Evolutionary conservation across 805 yeast species (phyloP).

Genomic region (Schizosaccharomyces cryophilus): DNA sequence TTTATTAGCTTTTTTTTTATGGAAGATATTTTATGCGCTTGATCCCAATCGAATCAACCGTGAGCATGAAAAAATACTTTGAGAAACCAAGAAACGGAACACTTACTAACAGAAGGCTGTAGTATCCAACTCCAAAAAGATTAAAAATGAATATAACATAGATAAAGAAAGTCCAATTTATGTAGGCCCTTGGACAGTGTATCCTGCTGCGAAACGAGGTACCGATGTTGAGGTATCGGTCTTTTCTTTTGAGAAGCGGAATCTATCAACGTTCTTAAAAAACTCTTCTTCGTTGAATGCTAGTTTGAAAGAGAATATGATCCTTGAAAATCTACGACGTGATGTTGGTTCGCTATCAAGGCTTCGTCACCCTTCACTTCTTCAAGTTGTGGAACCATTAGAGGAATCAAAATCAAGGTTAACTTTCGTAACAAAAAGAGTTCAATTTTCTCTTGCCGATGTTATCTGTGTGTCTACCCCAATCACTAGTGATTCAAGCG

Average conservation of each 20-base stretch:
- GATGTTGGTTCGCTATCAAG: constrained; percentile 55
- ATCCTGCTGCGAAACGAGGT: constrained; percentile 53
- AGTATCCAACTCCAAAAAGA: neutral
- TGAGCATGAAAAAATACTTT: too few relatives aligned
- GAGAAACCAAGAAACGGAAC: too few relatives aligned
- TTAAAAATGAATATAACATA: neutral
- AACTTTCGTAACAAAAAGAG: constrained; percentile 64
- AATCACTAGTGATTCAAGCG: constrained; percentile 12
- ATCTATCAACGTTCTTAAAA: constrained; percentile 33
- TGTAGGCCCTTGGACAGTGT: constrained; percentile 57
- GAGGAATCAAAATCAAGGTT: constrained; percentile 65
- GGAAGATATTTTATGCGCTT: neutral
- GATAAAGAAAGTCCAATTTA: neutral
- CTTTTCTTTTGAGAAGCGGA: constrained; percentile 64
- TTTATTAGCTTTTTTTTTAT: neutral
- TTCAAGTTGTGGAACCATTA: constrained; percentile 64
- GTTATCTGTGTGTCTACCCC: neutral
- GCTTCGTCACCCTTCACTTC: constrained; percentile 69
- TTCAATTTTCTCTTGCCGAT: constrained; percentile 15
- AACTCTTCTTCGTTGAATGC: constrained; percentile 15
- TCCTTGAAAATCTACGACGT: constrained; percentile 7
- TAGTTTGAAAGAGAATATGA: neutral
- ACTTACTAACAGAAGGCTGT: neutral
- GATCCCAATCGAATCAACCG: neutral
- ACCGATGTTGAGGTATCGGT: constrained; percentile 43